A percentile compares a stretch with the other conserved stretches of the same genome.
phyloP scores from a whole-genome alignment of 2,329 filamentous ascomycete species.

The Albophoma yamanashiensis region DNA sequence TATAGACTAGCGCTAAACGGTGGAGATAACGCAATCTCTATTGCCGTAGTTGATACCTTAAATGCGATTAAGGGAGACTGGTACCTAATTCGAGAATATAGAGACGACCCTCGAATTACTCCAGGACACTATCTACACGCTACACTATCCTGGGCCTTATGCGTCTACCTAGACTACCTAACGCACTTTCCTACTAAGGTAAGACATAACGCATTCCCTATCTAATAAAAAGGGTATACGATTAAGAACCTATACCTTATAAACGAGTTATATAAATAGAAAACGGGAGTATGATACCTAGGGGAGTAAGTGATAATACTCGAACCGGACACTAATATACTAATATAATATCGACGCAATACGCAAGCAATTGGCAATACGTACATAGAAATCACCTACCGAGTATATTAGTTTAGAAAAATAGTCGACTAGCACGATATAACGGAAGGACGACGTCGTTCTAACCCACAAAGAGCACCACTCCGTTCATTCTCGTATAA shows the following conservation, averaged over 20 bases:
- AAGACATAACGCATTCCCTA: not conserved
- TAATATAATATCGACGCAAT: not conserved
- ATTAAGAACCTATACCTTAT: not conserved
- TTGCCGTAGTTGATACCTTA: not conserved
- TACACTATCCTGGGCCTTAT: not conserved
- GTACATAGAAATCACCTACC: not conserved
- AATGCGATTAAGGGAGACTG: not conserved
- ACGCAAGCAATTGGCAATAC: not conserved
- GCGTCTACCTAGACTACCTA: not conserved
- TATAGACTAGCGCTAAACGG: not conserved
- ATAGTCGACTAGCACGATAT: not conserved
- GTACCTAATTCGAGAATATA: not conserved
- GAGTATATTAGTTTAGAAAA: not conserved
- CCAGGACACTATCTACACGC: not conserved
- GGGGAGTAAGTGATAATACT: not conserved
- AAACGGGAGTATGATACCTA: not conserved
- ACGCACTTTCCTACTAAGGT: not conserved
- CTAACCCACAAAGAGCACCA: not conserved
- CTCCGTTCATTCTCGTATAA: not conserved
- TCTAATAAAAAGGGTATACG: not conserved
- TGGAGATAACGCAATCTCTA: not conserved
- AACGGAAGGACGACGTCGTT: not conserved
- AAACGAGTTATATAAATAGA: not conserved
- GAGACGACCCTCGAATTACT: not conserved
- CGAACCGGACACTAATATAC: not conserved